phyloP scores from a whole-genome alignment of 768 basidiomycete genomes.

The Hericium alpestre region DNA sequence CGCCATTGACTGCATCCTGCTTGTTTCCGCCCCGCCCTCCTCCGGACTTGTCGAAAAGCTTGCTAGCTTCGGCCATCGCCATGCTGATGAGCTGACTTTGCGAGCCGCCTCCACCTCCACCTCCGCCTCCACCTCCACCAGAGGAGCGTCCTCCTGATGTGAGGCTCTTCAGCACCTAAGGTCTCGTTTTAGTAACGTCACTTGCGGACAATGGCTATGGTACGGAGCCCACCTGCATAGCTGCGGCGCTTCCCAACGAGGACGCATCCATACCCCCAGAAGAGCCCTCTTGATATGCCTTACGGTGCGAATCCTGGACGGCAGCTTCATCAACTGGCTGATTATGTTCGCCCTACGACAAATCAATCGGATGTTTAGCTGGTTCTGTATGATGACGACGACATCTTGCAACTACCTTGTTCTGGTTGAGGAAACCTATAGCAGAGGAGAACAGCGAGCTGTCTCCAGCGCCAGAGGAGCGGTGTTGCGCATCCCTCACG shows the following conservation, averaged over 20 bases:
- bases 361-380: neutral
- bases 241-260: conserved; percentile 68
- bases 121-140: conserved; percentile 26
- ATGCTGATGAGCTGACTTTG: conserved; percentile 63
- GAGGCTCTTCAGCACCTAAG: conserved; percentile 56
- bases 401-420: conserved; percentile 32
- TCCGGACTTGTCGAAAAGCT: conserved; percentile 64
- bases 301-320: conserved; percentile 48
- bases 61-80: conserved; percentile 76
- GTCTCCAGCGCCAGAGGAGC: conserved; percentile 40
- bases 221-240: conserved; percentile 49
- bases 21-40: conserved; percentile 56
- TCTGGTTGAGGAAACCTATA: conserved; percentile 37
- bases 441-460: conserved; percentile 47
- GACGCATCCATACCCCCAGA: conserved; percentile 44
- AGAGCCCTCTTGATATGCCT: conserved; percentile 48
- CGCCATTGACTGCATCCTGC: conserved; percentile 78
- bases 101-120: conserved; percentile 36
- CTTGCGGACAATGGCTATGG: neutral
- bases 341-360: conserved; percentile 37
- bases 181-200: neutral
- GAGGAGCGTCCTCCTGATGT: conserved; percentile 39
- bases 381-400: neutral
- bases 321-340: conserved; percentile 58
- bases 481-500: conserved; percentile 39